These are phyloP conservation scores for Diaporthe capsici DNA, from an alignment of 2,329 filamentous ascomycete genomes.

Conservation along the genomic window DNA sequence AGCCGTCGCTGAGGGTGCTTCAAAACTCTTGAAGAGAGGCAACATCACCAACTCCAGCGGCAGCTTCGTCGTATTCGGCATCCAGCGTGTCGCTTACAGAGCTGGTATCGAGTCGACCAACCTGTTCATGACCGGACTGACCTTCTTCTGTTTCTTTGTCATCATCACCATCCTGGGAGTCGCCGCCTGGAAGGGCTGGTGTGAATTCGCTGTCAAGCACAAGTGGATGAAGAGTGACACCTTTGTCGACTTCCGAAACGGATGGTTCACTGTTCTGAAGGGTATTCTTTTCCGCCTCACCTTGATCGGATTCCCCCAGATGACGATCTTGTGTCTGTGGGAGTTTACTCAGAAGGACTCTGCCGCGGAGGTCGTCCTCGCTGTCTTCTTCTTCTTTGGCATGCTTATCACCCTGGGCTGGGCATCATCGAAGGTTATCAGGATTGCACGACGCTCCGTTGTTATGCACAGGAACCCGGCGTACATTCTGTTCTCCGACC, in stretches of 20 bases:
- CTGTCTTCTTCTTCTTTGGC: slow-evolving; percentile 89
- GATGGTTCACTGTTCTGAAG: slow-evolving; percentile 93
- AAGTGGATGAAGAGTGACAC: slow-evolving; percentile 87
- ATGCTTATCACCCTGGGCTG: slow-evolving; percentile 84
- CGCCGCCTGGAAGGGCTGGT: slow-evolving; percentile 83
- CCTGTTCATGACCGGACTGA: slow-evolving; percentile 91
- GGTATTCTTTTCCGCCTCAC: slow-evolving; percentile 93
- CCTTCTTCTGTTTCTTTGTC: slow-evolving; percentile 90
- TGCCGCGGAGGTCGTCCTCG: slow-evolving; percentile 86
- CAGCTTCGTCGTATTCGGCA: slow-evolving; percentile 79
- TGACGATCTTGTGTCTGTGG: slow-evolving; percentile 92
- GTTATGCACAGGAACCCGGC: slow-evolving; percentile 95
- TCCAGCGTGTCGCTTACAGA: slow-evolving; percentile 89
- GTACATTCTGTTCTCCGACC: slow-evolving; percentile 96
- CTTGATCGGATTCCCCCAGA: slow-evolving; percentile 91
- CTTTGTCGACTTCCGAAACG: slow-evolving; percentile 93
- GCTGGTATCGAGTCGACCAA: slow-evolving; percentile 90
- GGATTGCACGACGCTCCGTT: slow-evolving; percentile 89
- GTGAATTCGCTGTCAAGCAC: slow-evolving; percentile 81
- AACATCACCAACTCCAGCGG: slow-evolving; percentile 69
- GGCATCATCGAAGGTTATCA: slow-evolving; percentile 91
- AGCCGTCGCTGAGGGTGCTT: slow-evolving; percentile 41
- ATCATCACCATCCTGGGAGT: slow-evolving; percentile 81
- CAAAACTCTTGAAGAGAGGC: slow-evolving; percentile 64
- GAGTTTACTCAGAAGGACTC: slow-evolving; percentile 91